Evolutionary conservation across 2,329 filamentous ascomycete species (phyloP).

Genomic region (Fusarium sp.): DNA sequence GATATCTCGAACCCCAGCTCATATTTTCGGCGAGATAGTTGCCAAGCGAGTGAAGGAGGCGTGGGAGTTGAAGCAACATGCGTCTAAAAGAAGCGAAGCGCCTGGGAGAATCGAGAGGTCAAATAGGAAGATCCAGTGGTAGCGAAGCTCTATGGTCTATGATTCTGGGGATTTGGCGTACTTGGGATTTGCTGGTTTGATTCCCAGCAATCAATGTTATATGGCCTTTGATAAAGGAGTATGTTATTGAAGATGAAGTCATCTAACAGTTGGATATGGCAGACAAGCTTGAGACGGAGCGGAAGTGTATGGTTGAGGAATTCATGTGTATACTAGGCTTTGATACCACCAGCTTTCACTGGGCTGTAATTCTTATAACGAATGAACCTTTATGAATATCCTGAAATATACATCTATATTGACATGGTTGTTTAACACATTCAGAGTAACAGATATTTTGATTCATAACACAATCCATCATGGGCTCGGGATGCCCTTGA

Average conservation of each 20-base stretch:
- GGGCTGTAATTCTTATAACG: not conserved
- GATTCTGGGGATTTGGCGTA: not conserved
- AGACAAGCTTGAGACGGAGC: too few species aligned
- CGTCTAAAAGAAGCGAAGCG: not conserved
- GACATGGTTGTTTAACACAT: not conserved
- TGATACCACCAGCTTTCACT: conserved; percentile 4
- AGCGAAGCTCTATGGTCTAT: not conserved
- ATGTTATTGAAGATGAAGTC: not conserved
- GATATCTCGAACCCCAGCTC: conserved; percentile 40
- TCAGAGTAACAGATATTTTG: not conserved
- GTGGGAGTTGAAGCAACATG: conserved; percentile 29
- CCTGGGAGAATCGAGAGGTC: not conserved
- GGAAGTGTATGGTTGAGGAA: not conserved
- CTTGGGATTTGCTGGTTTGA: not conserved
- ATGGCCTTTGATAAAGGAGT: not conserved
- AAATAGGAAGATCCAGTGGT: not conserved
- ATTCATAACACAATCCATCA: not conserved
- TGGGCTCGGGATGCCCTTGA: too few species aligned
- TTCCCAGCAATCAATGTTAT: not conserved
- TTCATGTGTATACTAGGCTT: conserved; percentile 6
- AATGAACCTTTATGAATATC: not conserved
- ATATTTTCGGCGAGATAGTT: conserved; percentile 42
- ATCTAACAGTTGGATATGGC: not conserved
- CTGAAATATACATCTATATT: not conserved
- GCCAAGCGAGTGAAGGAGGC: conserved; percentile 37